Base-by-base conservation (phyloP, 345 rosid genomes). In the Kernera saxatilis region DNA sequence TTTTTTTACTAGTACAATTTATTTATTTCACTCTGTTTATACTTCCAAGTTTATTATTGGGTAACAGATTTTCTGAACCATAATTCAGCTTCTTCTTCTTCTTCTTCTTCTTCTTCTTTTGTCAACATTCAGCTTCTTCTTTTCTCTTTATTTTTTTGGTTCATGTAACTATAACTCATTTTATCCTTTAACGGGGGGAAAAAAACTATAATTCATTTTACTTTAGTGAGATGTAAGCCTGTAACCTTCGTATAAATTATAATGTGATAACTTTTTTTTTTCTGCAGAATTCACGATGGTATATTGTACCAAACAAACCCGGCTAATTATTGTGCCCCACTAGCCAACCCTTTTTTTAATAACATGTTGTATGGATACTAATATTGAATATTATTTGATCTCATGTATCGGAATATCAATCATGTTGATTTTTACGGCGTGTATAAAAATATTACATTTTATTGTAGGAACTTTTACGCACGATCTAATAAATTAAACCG, bases 251-350 rank as follows among this genome's bases (percentile, higher is more conserved):
- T 52, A 40, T 33, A 64, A 14, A 32, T 4, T 17, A 44, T 6
- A 27, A 11, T 5, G 11, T 17, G 22, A n/a, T 15, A n/a, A n/a
- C n/a, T n/a, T n/a, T n/a, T n/a, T n/a, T n/a, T n/a, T n/a, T n/a
- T n/a, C n/a, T n/a, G 39, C 67, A 60, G 68, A 59, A 49, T 9
- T 70, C 49, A 49, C 60, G 60, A 60, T 21, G 18, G 32, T 37
- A 18, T 36, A 50, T 15, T 50, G 62, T 71, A 64, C 66, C 19
- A 64, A 25, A 36, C 37, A 49, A 39, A 21, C 43, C n/a, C 21
- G 17, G 46, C 77, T 73, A 73, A 57, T 73, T 66, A 73, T 73
- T 73, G 77, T 57, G 48, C 15, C 59, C 61, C 77, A 66, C 77
- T 73, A 48, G 27, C 45, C 29, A 58, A 65, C 19, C 27, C 12